phyloP scores from a whole-genome alignment of 129 eudicot genomes.

The Tagetes erecta region DNA sequence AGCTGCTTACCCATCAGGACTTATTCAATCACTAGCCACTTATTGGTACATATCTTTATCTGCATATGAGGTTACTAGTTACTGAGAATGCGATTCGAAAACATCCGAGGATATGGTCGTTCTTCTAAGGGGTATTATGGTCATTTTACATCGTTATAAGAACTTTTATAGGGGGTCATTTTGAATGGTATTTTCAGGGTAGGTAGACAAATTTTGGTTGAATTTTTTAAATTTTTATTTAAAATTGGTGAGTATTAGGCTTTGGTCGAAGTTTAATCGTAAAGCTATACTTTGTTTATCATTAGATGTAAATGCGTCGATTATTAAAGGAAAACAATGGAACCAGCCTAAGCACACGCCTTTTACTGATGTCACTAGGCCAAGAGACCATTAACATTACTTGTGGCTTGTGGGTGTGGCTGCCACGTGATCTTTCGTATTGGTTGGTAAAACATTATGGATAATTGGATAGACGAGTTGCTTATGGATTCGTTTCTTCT shows the following conservation, averaged over 20 bases:
- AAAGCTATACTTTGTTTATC: neutral
- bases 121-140: neutral
- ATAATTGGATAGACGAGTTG: no score
- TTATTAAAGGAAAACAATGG: neutral
- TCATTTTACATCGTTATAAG: neutral
- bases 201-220: neutral
- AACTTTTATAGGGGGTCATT: neutral
- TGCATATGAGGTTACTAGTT: conserved; percentile 12
- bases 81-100: neutral
- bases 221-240: neutral
- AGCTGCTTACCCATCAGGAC: neutral
- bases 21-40: neutral
- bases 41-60: conserved; percentile 5
- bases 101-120: neutral
- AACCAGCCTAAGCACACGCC: neutral
- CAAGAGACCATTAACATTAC: no score
- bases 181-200: no score
- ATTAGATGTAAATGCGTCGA: neutral
- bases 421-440: no score
- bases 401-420: no score
- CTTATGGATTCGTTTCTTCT: no score
- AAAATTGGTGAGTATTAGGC: neutral
- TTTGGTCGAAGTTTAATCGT: neutral
- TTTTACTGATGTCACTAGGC: no score
- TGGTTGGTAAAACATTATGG: no score